These are phyloP conservation scores for Ascochyta fabae DNA, from an alignment of 2,329 filamentous ascomycete species.

Conservation along the genomic window DNA sequence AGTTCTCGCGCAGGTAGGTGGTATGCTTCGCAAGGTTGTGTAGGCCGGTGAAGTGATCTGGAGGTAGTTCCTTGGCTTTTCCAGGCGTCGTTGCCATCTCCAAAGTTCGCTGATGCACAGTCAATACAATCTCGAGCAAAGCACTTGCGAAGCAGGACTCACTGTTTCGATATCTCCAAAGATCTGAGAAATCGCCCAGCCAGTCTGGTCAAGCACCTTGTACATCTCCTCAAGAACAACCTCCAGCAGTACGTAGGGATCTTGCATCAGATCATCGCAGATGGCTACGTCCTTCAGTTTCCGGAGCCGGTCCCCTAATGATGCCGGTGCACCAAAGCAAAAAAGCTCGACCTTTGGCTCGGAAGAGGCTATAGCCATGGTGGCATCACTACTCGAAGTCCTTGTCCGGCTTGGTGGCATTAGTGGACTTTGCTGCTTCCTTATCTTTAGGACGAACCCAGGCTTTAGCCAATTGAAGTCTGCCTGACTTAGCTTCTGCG, in stretches of 20 bases:
- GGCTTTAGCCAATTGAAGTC: conserved; percentile 36
- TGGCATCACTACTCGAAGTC: conserved; percentile 23
- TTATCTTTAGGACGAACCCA: conserved; percentile 34
- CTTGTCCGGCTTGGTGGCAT: conserved; percentile 15
- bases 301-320: conserved; percentile 26
- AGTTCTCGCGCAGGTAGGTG: conserved; percentile 48
- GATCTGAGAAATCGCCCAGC: conserved; percentile 37
- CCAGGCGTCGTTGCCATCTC: conserved; percentile 26
- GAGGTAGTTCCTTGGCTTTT: conserved; percentile 26
- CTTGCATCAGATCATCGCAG: conserved; percentile 30
- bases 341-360: conserved; percentile 30
- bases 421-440: conserved; percentile 2
- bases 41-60: conserved; percentile 32
- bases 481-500: conserved; percentile 26
- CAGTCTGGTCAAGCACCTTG: conserved; percentile 36
- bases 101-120: conserved; percentile 25
- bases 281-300: conserved; percentile 16
- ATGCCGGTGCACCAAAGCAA: conserved; percentile 35
- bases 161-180: conserved; percentile 45
- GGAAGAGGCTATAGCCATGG: not conserved
- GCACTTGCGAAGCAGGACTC: conserved; percentile 2
- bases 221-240: conserved; percentile 43
- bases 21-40: conserved; percentile 51
- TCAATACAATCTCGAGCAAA: conserved; percentile 7
- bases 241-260: conserved; percentile 43